Evolutionary conservation across 768 basidiomycete genomes (phyloP), one percentile per base, ranked within the genome.

Genomic region (Podaxis mareebaensis): DNA sequence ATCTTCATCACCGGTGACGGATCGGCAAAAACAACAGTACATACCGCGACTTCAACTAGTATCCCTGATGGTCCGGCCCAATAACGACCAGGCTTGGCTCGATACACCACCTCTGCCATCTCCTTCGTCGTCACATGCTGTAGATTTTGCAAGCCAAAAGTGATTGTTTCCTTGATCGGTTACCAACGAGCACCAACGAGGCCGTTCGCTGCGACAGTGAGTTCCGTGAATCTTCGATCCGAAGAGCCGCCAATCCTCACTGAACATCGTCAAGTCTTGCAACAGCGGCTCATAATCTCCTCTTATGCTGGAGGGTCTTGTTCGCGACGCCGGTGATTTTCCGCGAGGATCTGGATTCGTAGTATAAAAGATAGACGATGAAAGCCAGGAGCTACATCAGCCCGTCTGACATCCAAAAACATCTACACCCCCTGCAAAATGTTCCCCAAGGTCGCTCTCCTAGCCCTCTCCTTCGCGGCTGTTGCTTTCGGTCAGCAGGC

Each of bases 401-500:
- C n/a, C 33, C n/a, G 7, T n/a, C 44, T 46, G 44, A 46, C 17
- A 20, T 7, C 44, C 44, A 22, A 46, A 33, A 22, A 20, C 44
- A 46, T 46, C 44, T 46, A n/a, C 15, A n/a, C 20, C 20, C 3
- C 12, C 17, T 15, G 44, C 22, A 38, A 36, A 46, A 59, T 59
- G 58, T 51, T 59, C 30, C 46, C 46, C 8, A 59, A 59, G 30
- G n/a, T 36, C 30, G 69, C 74, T 68, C 70, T 75, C 57, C 33
- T 73, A 62, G 54, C 69, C 42, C 65, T 73, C 58, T 67, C 75
- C 56, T 62, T 72, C 53, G 64, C 68, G 20, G 68, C 79, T 33
- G 68, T 75, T 30, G 75, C 69, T 13, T 71, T 63, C 46, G 80
- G 70, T 64, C 81, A 82, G 67, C 80, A 81, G 65, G 75, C 75